phyloP scores from a whole-genome alignment of 257 asterid species.

The Salvia splendens region DNA sequence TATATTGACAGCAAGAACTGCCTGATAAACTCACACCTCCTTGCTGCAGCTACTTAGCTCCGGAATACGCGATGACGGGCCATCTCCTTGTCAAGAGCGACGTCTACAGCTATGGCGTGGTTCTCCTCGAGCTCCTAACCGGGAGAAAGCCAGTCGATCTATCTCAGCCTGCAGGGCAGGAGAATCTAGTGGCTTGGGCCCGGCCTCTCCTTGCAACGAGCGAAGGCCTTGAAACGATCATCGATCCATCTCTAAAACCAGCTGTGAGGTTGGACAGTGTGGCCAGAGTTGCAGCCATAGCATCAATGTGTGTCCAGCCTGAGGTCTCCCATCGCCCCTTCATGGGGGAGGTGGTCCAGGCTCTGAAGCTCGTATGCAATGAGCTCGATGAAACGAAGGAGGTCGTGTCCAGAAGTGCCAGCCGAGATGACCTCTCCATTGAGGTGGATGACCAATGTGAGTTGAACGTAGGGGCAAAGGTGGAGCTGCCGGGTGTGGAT shows the following conservation, averaged over 20 bases:
- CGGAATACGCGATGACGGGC: conserved; percentile 98
- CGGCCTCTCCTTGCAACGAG: conserved; percentile 68
- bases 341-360: conserved; percentile 99
- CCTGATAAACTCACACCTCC: conserved; percentile 1
- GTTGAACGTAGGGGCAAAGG: conserved; percentile 37
- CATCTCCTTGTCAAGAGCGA: conserved; percentile 96
- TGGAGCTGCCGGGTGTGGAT: conserved; percentile 50
- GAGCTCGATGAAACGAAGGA: conserved; percentile 69
- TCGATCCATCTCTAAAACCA: conserved; percentile 54
- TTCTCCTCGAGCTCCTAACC: conserved; percentile 84
- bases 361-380: conserved; percentile 81
- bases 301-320: conserved; percentile 97
- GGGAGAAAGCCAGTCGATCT: conserved; percentile 90
- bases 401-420: conserved; percentile 55
- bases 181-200: conserved; percentile 88
- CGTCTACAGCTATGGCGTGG: conserved; percentile 95
- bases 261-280: conserved; percentile 48
- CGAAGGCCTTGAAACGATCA: conserved; percentile 63
- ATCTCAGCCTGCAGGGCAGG: conserved; percentile 88
- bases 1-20: too few species aligned
- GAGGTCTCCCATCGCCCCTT: conserved; percentile 95
- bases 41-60: conserved; percentile 76
- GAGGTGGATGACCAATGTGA: conserved; percentile 42
- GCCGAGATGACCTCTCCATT: conserved; percentile 57
- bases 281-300: conserved; percentile 80